phyloP scores from a whole-genome alignment of 2,329 filamentous ascomycete genomes.

The Bipolaris zeicola region DNA sequence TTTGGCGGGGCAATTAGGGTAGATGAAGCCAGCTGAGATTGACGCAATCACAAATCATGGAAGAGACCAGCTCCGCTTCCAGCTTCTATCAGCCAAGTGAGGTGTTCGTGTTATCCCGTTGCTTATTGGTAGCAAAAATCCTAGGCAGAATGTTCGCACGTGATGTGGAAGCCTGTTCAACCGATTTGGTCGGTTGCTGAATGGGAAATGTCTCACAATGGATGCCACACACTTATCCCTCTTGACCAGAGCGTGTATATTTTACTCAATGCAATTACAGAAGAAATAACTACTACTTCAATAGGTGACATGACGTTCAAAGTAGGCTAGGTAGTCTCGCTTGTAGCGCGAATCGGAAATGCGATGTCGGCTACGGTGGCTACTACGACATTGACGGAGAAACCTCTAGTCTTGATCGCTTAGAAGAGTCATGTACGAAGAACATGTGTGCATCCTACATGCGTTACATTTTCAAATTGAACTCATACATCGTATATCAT shows the following conservation, averaged over 20 bases:
- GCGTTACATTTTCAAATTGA: neutral
- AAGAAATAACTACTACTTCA: neutral
- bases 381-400: too few relatives aligned
- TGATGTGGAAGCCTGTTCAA: neutral
- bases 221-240: neutral
- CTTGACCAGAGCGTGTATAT: too few relatives aligned
- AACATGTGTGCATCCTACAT: neutral
- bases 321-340: neutral
- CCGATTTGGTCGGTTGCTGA: neutral
- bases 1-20: too few relatives aligned
- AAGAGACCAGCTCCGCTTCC: neutral
- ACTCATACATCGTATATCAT: neutral
- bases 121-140: too few relatives aligned
- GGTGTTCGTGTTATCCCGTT: too few relatives aligned
- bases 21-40: too few relatives aligned
- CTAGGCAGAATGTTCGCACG: too few relatives aligned
- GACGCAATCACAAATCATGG: too few relatives aligned
- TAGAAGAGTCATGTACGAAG: neutral
- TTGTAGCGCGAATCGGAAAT: neutral
- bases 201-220: neutral
- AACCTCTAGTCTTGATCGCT: too few relatives aligned
- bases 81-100: neutral
- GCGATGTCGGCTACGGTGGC: neutral
- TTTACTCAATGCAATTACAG: neutral
- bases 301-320: neutral